A percentile compares a stretch with the other conserved stretches of the same genome.
These are phyloP conservation scores for Gentiana dahurica DNA, from an alignment of 257 asterid genomes.

Conservation along the genomic window DNA sequence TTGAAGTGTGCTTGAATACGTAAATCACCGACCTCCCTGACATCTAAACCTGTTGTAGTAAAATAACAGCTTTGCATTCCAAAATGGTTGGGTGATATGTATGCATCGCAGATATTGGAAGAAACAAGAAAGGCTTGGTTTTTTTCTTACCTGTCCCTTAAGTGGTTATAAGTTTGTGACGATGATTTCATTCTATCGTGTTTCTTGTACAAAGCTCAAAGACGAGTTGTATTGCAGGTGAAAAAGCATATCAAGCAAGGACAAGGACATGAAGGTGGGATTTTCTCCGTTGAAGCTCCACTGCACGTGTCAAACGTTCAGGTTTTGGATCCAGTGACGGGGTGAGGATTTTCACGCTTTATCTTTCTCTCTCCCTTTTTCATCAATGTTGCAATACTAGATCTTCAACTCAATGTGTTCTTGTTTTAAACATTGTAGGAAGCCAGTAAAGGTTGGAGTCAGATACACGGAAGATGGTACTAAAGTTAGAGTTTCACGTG, in stretches of 20 bases:
- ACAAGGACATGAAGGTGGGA: conserved; percentile 97
- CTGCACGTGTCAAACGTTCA: conserved; percentile 90
- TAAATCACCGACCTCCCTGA: too few species aligned
- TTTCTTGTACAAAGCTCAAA: neutral
- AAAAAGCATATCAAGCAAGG: conserved; percentile 96
- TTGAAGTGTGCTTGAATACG: too few species aligned
- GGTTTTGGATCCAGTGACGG: conserved; percentile 80
- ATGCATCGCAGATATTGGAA: too few species aligned
- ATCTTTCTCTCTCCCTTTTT: neutral
- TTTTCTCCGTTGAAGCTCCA: conserved; percentile 93
- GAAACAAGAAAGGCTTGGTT: neutral
- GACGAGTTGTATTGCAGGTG: conserved; percentile 38
- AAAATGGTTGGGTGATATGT: too few species aligned
- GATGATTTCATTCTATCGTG: neutral
- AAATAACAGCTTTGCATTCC: too few species aligned
- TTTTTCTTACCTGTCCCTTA: too few species aligned
- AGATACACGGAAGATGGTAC: conserved; percentile 75
- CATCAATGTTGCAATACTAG: neutral
- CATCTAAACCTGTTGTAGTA: too few species aligned
- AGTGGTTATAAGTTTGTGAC: neutral
- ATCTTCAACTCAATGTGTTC: neutral
- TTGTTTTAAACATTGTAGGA: conserved; percentile 30
- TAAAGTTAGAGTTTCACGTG: conserved; percentile 83
- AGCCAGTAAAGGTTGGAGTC: conserved; percentile 72
- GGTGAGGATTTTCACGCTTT: conserved; percentile 30